Evolutionary conservation across 1,139 yeast genomes (phyloP), one percentile per base, ranked within the genome.

Genomic region (Protomyces arabidopsidicola): DNA sequence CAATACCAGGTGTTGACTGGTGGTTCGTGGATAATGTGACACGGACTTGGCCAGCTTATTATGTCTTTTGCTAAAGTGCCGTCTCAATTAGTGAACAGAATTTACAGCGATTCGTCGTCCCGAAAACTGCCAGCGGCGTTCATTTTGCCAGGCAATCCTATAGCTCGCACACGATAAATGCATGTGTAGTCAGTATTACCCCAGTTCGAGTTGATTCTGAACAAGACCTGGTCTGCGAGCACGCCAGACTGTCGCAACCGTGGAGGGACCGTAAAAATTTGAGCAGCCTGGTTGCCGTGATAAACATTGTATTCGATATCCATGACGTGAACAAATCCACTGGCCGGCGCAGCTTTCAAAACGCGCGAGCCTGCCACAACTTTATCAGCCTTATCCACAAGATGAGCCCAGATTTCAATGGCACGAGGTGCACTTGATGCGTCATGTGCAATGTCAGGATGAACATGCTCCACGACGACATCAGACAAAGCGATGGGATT

Each of bases 171-270:
- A 57, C 75, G 69, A 63, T 75, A 75, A 3, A 75, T 60, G 63
- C 78, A 75, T 4, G 77, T 75, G 63, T 67, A 72, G 27, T 68
- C 69, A 3, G 67, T 67, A 60, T 70, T 69, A 1, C 78, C 78
- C 76, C 77, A 75, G 60, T 75, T 75, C 55, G 69, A 71, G 16
- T 70, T 73, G 56, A 74, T 68, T 38, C 65, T 64, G 51, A 70
- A 72, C 22, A 67, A 67, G 14, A 74, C 70, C 45, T 67, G 67
- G 18, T 66, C 53, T 2, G 72, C 63, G 3, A 69, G 65, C 12
- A 56, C 45, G 18, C 50, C 48, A 20, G 56, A 36, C 27, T 20
- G 27, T 38, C 48, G 70, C 27, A 66, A 63, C 24, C 71, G 51
- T n/a, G 63, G 55, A 2, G 75, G 72, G 2, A 75, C 65, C 9